These are phyloP conservation scores for Rhodamnia argentea DNA, from an alignment of 345 rosid species.

Conservation along the genomic window DNA sequence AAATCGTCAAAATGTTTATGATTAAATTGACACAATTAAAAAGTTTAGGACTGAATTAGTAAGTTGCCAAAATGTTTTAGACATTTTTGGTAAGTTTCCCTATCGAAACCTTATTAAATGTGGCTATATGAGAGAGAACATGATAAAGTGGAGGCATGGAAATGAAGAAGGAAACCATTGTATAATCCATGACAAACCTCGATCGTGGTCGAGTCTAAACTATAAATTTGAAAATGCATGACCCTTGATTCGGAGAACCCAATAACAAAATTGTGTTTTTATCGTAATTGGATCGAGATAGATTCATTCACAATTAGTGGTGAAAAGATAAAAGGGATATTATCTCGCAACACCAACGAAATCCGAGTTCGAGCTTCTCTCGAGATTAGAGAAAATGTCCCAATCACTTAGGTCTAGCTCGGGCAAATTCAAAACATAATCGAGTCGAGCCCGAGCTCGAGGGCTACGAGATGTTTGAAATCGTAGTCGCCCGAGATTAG, in stretches of 20 bases:
- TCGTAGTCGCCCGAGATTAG: background rate
- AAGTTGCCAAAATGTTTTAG: no score
- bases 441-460: background rate
- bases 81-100: no score
- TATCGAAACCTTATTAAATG: background rate
- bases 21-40: no score
- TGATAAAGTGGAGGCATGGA: background rate
- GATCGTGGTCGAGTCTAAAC: accelerated
- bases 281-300: background rate
- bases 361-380: background rate
- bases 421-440: no score
- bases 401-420: no score
- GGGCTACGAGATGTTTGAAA: no score
- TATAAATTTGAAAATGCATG: background rate
- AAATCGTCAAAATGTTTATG: no score
- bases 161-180: background rate
- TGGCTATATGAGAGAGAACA: background rate
- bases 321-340: background rate
- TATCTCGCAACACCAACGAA: background rate
- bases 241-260: accelerated
- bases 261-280: background rate
- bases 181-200: background rate
- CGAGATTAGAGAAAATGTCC: no score
- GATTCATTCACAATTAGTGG: background rate
- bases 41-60: no score